Evolutionary conservation across 2,329 filamentous ascomycete species (phyloP).

Genomic region (Didymella arachidicola): DNA sequence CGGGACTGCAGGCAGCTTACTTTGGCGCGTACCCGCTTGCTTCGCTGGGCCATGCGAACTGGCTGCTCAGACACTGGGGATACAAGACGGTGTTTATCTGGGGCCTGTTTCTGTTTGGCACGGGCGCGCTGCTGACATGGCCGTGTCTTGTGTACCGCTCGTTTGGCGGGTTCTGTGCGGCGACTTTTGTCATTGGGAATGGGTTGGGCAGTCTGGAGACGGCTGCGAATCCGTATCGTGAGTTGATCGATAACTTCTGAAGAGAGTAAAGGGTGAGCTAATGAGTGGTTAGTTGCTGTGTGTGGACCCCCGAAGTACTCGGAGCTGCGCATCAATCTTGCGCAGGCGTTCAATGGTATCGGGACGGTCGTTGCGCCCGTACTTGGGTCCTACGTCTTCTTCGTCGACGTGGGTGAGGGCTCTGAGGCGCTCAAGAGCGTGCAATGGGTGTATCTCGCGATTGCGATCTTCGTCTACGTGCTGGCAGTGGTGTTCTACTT

Average conservation of each 20-base stretch:
- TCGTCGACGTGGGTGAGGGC: constrained; percentile 61
- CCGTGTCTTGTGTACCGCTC: constrained; percentile 63
- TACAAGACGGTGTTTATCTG: constrained; percentile 58
- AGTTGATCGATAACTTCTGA: neutral
- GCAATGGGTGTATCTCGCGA: constrained; percentile 70
- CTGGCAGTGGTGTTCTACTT: constrained; percentile 67
- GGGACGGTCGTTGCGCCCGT: constrained; percentile 67
- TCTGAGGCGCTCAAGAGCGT: constrained; percentile 64
- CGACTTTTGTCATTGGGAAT: constrained; percentile 63
- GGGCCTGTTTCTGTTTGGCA: constrained; percentile 63
- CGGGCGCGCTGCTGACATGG: constrained; percentile 67
- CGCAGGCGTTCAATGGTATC: constrained; percentile 66
- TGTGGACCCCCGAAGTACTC: constrained; percentile 67
- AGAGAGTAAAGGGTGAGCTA: neutral
- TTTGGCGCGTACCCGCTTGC: constrained; percentile 61
- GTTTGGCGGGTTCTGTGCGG: constrained; percentile 68
- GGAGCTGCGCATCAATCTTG: constrained; percentile 66
- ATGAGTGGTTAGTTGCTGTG: constrained; percentile 47
- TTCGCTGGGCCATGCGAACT: constrained; percentile 58
- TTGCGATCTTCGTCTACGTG: constrained; percentile 66
- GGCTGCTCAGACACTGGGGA: constrained; percentile 59
- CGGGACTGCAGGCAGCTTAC: constrained; percentile 59
- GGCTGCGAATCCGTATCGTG: constrained; percentile 60
- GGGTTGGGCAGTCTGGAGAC: constrained; percentile 65
- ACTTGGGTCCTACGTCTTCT: constrained; percentile 68